Percentiles rank a stretch among this genome's conserved stretches.
Evolutionary conservation across 192 early-diverging fungal genomes (phyloP).

Genomic region (Coemansia sp.): DNA sequence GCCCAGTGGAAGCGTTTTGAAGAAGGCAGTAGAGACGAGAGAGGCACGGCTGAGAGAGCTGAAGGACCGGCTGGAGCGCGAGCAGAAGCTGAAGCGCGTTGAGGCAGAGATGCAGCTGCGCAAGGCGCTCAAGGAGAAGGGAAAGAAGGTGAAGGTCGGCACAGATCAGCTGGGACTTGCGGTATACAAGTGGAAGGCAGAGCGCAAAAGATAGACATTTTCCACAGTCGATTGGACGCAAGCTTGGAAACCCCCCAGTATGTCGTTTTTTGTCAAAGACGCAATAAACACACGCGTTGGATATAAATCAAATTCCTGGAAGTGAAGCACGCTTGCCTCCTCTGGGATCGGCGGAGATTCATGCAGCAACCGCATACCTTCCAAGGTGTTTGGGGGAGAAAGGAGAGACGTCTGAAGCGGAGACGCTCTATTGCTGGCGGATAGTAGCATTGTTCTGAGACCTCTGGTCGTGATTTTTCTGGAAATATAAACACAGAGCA

Average conservation of each 20-base stretch:
- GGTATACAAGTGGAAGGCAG: constrained; percentile 91
- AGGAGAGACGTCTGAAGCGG: no score
- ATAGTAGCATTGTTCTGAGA: no score
- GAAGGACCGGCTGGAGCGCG: constrained; percentile 70
- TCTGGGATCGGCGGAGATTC: no score
- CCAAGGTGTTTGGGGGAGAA: no score
- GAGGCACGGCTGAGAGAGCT: constrained; percentile 67
- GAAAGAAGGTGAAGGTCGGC: constrained; percentile 77
- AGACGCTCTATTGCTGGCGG: no score
- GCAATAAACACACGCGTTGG: background rate
- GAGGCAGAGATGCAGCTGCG: constrained; percentile 80
- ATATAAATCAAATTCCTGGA: no score
- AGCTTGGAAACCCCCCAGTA: no score
- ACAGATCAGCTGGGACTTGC: constrained; percentile 75
- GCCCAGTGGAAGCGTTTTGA: constrained; percentile 19
- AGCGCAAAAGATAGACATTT: constrained; percentile 75
- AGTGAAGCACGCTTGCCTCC: no score
- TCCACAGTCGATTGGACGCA: no score
- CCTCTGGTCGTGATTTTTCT: no score
- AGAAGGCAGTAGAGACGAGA: constrained; percentile 33
- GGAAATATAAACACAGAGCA: background rate
- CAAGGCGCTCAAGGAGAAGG: constrained; percentile 79
- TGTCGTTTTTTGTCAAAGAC: background rate
- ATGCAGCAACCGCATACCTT: no score
- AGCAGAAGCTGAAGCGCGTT: constrained; percentile 68